Conservation (phyloP, 768 basidiomycete species). For the Tylopilus cervinicoccineus region DNA sequence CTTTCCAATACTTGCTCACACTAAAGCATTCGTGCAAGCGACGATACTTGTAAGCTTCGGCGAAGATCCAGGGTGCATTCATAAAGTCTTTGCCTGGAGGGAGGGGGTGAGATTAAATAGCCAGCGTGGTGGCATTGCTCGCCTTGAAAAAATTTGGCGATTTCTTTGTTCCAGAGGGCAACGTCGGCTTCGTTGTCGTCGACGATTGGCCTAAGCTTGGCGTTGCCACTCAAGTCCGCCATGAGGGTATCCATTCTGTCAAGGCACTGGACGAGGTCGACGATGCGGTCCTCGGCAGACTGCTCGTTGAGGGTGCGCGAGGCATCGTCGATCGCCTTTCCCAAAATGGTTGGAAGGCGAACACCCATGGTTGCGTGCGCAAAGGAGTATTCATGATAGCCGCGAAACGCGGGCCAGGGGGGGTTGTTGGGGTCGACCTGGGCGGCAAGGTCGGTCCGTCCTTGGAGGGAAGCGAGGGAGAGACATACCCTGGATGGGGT, state of each 20-base stretch:
- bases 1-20: constrained; percentile 82
- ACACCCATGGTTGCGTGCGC: constrained; percentile 94
- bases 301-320: constrained; percentile 86
- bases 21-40: constrained; percentile 93
- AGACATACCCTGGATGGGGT: constrained; percentile 62
- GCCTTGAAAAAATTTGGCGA: constrained; percentile 92
- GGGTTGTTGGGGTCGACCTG: constrained; percentile 83
- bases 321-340: constrained; percentile 92
- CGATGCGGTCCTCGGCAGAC: constrained; percentile 74
- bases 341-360: constrained; percentile 92
- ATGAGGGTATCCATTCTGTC: constrained; percentile 89
- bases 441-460: background rate
- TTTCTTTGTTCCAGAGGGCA: constrained; percentile 95
- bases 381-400: constrained; percentile 79
- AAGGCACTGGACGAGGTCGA: constrained; percentile 83
- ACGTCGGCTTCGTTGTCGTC: constrained; percentile 93
- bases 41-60: constrained; percentile 92
- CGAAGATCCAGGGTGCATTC: constrained; percentile 96
- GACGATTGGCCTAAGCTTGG: constrained; percentile 79
- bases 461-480: background rate
- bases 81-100: constrained; percentile 78
- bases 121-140: constrained; percentile 14
- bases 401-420: constrained; percentile 77
- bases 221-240: constrained; percentile 79
- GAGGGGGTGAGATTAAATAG: background rate